Conservation (phyloP, 495 filamentous ascomycete species). For the Apiosordaria backusii region DNA sequence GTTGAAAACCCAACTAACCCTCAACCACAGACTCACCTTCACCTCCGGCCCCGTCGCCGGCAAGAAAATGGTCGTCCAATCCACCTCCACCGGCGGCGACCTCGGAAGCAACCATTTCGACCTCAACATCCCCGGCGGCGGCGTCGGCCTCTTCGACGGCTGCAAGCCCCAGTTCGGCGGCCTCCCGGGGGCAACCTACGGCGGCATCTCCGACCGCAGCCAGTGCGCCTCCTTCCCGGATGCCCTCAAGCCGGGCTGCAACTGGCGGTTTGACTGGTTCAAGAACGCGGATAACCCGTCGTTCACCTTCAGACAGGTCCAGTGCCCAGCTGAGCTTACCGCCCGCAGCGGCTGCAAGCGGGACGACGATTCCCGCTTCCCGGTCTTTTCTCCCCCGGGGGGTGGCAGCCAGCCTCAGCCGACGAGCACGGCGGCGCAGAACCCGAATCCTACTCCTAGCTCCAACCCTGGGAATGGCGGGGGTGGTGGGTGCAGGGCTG, state of each 20-base stretch:
- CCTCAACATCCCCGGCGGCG: slow-evolving; percentile 56
- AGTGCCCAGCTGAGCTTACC: slow-evolving; percentile 52
- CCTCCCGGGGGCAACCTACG: slow-evolving; percentile 53
- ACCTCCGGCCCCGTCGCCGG: slow-evolving; percentile 43
- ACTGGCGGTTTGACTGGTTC: slow-evolving; percentile 61
- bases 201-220: slow-evolving; percentile 48
- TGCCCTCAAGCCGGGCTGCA: slow-evolving; percentile 50
- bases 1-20: not conserved
- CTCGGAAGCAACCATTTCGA: slow-evolving; percentile 57
- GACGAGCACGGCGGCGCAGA: not conserved
- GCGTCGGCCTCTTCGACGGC: slow-evolving; percentile 54
- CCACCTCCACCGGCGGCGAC: slow-evolving; percentile 60
- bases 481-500: slow-evolving; percentile 21
- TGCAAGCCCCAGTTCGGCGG: slow-evolving; percentile 52
- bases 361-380: slow-evolving; percentile 33
- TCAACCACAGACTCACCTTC: slow-evolving; percentile 34
- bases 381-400: slow-evolving; percentile 23
- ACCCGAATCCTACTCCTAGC: slow-evolving; percentile 9
- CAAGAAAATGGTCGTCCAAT: slow-evolving; percentile 59
- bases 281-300: slow-evolving; percentile 53
- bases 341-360: slow-evolving; percentile 49
- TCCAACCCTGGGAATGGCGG: slow-evolving; percentile 12
- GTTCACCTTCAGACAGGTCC: slow-evolving; percentile 50
- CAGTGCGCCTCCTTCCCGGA: slow-evolving; percentile 50
- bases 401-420: slow-evolving; percentile 5